Evolutionary conservation across 495 filamentous ascomycete genomes (phyloP).

Genomic region (Parathielavia appendiculata): DNA sequence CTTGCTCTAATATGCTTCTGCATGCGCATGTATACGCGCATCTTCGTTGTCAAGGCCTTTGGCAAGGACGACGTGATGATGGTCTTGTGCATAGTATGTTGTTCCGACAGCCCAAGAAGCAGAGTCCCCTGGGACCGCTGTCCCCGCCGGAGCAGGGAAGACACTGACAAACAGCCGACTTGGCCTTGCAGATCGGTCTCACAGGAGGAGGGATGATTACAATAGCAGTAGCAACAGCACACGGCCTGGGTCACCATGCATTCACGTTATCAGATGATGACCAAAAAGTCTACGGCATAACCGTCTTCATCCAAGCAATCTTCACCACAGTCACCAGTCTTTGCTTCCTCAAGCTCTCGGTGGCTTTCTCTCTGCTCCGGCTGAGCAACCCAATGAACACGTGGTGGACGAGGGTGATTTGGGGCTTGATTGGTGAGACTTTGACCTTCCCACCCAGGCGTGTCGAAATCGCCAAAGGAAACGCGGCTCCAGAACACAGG

Average conservation of each 20-base stretch:
- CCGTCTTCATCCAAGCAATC: conserved; percentile 33
- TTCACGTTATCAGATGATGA: conserved; percentile 24
- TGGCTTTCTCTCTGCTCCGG: conserved; percentile 27
- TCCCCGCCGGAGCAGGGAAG: no score
- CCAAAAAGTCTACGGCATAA: conserved; percentile 28
- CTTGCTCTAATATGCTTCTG: neutral
- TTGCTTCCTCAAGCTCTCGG: conserved; percentile 39
- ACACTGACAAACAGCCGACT: no score
- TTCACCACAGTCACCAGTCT: conserved; percentile 31
- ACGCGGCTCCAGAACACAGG: no score
- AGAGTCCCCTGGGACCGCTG: no score
- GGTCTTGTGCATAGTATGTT: conserved; percentile 7
- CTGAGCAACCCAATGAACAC: conserved; percentile 10
- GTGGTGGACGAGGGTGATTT: conserved; percentile 20
- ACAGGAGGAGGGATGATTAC: conserved; percentile 13
- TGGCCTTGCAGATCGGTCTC: conserved; percentile 1
- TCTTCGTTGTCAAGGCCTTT: conserved; percentile 6
- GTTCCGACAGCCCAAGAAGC: no score
- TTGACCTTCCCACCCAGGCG: no score
- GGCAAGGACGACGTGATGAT: conserved; percentile 15
- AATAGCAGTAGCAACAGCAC: no score
- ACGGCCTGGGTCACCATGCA: conserved; percentile 39
- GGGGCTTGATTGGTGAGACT: conserved; percentile 23
- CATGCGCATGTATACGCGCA: conserved; percentile 5
- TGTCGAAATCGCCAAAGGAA: no score